Evolutionary conservation across 2,329 filamentous ascomycete species (phyloP), one percentile per base, ranked within the genome.

Genomic region (Penicillium sclerotigenum): DNA sequence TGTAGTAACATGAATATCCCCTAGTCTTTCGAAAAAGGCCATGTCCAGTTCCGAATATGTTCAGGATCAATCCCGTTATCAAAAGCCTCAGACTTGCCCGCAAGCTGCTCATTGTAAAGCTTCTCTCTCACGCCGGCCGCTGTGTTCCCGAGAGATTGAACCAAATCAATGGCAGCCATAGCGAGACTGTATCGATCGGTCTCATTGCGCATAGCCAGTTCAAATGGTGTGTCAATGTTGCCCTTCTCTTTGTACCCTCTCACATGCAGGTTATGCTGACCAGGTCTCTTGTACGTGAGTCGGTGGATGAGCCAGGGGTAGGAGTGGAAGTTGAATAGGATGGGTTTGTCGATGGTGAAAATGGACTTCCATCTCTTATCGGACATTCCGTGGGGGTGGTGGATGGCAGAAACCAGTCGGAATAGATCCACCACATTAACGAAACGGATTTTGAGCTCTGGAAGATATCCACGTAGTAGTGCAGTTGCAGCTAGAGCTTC

Each of bases 241-340:
- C 89, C 89, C 81, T 92, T 91, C 78, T 92, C 88, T 68, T 83
- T 86, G 78, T 91, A 92, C 1, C 89, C 89, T 31, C 86, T 80
- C n/a, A 92, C 89, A 65, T 89, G 85, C 59, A 91, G 73, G 72
- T 89, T 85, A 43, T 79, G 70, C 70, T 81, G 83, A 5, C 87
- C 88, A 1, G 85, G 86, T 1, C 88, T 84, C 76, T 88, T 87
- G 76, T 91, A 91, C 0, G 87, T 88, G 63, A 92, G 74, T 48
- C 88, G 81, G 76, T 91, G 88, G 49, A 92, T 83, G 66, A 92
- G 79, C 87, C 87, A 91, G 9, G 89, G 88, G 75, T 92, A 91
- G 31, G 84, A 87, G 77, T 92, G 89, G 83, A 91, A 92, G 77
- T 91, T 91, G 80, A 92, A 91, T 68, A 91, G 85, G 69, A 90